Conservation (phyloP, 2,329 filamentous ascomycete species). For the Bipolaris bicolor region DNA sequence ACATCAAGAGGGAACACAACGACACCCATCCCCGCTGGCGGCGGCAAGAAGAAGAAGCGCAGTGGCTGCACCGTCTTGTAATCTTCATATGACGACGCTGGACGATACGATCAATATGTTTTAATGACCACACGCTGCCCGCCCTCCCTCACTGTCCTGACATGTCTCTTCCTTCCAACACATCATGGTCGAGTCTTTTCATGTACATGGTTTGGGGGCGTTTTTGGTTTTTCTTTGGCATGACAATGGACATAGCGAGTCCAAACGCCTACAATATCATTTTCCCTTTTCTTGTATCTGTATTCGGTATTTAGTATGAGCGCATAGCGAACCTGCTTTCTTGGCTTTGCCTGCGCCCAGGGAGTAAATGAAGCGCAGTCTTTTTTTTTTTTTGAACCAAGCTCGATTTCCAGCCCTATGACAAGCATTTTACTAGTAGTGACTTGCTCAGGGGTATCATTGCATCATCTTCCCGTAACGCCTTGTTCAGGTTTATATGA, state of each 20-base stretch:
- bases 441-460: conserved; percentile 18
- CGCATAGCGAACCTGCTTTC: conserved; percentile 15
- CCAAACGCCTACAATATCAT: conserved; percentile 31
- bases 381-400: conserved; percentile 26
- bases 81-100: conserved; percentile 46
- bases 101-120: conserved; percentile 50
- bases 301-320: conserved; percentile 43
- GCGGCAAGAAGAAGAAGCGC: conserved; percentile 48
- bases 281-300: conserved; percentile 38
- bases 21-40: conserved; percentile 33
- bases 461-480: conserved; percentile 10
- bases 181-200: conserved; percentile 20
- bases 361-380: conserved; percentile 26
- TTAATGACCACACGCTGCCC: conserved; percentile 42
- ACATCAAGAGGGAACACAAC: conserved; percentile 25
- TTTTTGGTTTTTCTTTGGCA: conserved; percentile 25
- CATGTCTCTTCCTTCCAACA: conserved; percentile 28
- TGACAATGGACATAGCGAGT: conserved; percentile 25
- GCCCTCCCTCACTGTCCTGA: conserved; percentile 36
- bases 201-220: conserved; percentile 36
- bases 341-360: conserved; percentile 14
- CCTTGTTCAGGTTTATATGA: conserved; percentile 1
- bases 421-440: neutral
- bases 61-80: conserved; percentile 50
- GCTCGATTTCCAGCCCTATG: neutral